A percentile compares a stretch with the other conserved stretches of the same genome.
These are phyloP conservation scores for Termitomyces heimii DNA, from an alignment of 768 basidiomycete genomes.

Conservation along the genomic window DNA sequence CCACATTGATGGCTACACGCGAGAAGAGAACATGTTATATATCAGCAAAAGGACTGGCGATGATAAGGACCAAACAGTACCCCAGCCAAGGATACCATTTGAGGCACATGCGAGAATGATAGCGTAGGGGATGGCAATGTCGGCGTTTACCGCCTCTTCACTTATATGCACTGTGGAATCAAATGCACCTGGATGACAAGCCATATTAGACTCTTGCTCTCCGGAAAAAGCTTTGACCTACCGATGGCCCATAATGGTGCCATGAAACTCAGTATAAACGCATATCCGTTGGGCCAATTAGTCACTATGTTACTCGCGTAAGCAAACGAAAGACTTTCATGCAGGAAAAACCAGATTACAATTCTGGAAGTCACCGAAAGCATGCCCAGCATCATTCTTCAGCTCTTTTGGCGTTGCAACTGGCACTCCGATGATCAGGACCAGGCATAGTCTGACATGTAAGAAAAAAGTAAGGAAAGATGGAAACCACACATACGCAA, in stretches of 20 bases:
- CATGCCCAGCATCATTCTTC: conserved; percentile 55
- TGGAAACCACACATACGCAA: conserved; percentile 50
- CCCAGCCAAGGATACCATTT: conserved; percentile 54
- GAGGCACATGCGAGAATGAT: conserved; percentile 52
- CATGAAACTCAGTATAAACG: conserved; percentile 42
- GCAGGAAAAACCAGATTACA: conserved; percentile 31
- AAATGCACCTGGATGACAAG: conserved; percentile 25
- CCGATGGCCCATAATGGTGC: conserved; percentile 39
- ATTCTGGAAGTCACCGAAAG: conserved; percentile 57
- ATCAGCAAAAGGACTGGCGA: too few relatives aligned
- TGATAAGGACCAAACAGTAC: conserved; percentile 22
- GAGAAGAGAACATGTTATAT: too few relatives aligned
- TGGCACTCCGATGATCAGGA: conserved; percentile 65
- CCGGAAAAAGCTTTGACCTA: conserved; percentile 8
- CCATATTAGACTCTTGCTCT: too few relatives aligned
- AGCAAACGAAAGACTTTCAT: neutral
- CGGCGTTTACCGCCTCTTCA: conserved; percentile 67
- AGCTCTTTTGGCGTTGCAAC: conserved; percentile 53
- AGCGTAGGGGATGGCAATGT: conserved; percentile 62
- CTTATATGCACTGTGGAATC: conserved; percentile 64
- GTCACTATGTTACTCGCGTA: conserved; percentile 29
- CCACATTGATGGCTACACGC: conserved; percentile 53
- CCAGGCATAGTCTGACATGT: conserved; percentile 45
- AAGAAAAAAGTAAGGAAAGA: neutral
- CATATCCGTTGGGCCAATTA: conserved; percentile 54